Evolutionary conservation across 306 rosid genomes (phyloP), one percentile per base, ranked within the genome.

Genomic region (Glycine latifolia): DNA sequence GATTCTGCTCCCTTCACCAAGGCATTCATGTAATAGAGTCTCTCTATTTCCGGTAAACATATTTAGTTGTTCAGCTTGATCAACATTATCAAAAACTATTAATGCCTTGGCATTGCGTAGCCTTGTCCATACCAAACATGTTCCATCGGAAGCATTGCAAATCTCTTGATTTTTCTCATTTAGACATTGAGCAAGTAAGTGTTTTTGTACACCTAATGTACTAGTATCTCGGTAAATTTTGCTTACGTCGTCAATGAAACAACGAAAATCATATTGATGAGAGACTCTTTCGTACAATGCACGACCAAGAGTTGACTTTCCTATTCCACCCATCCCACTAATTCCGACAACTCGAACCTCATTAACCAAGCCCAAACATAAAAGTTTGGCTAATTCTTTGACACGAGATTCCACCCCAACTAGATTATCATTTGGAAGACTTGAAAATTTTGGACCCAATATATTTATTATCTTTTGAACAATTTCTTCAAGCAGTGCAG

Each of bases 281-380:
- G 20, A 20, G 20, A 20, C 1, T 20, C 20, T 20, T 20, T 20
- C 20, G 1, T 20, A 20, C 20, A 20, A 20, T 0, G 20, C 41
- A 3, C 14, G 12, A 58, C 14, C 62, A 58, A 58, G 26, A 44
- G 83, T 79, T 6, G 77, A 31, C 71, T 70, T 79, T 80, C 62
- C 31, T 56, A 56, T 56, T 6, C 33, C 62, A 56, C 31, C 4
- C 62, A 56, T 56, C 3, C 62, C 10, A 56, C 33, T 56, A 56
- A 56, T 12, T 16, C 31, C 62, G 3, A 56, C 4, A 7, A 56
- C 62, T 4, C 2, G 31, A 15, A 16, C 11, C 3, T 56, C 11
- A 2, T 56, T 56, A n/a, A 0, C 1, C 0, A 4, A 15, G 31
- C 2, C 10, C 1, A 56, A 56, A 56, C 4, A 7, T 15, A 56